A percentile compares a stretch with the other conserved stretches of the same genome.
Evolutionary conservation across 2,329 filamentous ascomycete genomes (phyloP).

Genomic region (Cadophora malorum): DNA sequence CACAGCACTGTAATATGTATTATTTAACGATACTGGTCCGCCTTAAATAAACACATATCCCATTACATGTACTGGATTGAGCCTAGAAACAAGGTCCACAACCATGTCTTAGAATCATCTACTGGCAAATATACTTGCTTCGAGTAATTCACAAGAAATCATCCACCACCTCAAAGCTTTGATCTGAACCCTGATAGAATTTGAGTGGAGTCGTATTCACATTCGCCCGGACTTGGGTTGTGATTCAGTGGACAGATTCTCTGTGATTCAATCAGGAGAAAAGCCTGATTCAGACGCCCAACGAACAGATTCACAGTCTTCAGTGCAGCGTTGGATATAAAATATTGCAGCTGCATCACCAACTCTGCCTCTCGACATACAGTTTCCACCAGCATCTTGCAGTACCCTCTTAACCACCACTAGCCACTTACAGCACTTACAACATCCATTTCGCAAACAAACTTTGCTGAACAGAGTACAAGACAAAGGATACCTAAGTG

Average conservation of each 20-base stretch:
- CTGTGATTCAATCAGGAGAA: neutral
- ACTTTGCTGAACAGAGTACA: neutral
- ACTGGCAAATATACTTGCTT: neutral
- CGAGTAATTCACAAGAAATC: neutral
- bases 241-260: neutral
- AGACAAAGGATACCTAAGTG: neutral
- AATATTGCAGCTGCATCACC: slow-evolving; percentile 7
- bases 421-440: neutral
- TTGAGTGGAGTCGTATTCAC: neutral
- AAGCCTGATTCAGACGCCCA: neutral
- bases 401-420: neutral
- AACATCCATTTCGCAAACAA: neutral
- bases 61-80: no score
- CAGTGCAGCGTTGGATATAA: neutral
- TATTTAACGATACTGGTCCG: no score
- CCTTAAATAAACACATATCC: no score
- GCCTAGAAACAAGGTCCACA: neutral
- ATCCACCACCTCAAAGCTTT: neutral
- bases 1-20: no score
- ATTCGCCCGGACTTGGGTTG: neutral
- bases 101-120: neutral
- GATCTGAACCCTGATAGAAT: neutral
- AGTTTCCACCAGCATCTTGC: neutral
- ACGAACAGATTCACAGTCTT: neutral
- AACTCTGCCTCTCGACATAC: neutral